Conservation (phyloP, 345 rosid species). For the Eucalyptus leucophloia region DNA sequence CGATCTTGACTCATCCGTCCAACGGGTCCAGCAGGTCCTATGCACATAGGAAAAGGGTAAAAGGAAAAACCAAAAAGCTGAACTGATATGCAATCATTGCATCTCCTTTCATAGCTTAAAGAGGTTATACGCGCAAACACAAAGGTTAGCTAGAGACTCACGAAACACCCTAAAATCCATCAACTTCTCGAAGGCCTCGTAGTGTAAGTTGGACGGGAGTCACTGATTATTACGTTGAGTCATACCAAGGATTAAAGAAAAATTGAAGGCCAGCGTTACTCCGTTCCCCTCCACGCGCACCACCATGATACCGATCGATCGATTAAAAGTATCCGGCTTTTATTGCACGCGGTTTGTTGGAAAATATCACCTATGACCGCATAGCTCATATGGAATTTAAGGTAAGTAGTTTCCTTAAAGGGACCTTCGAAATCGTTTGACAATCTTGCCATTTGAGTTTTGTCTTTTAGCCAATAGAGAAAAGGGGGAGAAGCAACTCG, state of each 20-base stretch:
- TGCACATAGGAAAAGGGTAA: background rate
- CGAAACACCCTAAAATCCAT: background rate
- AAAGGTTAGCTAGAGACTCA: background rate
- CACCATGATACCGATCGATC: background rate
- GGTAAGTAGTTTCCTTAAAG: background rate
- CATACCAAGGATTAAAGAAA: background rate
- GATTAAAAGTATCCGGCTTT: background rate
- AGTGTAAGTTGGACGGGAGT: background rate
- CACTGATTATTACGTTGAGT: background rate
- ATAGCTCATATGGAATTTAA: background rate
- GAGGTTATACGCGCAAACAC: background rate
- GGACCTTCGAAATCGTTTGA: background rate
- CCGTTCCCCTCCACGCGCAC: background rate
- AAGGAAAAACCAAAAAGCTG: background rate
- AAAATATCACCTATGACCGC: background rate
- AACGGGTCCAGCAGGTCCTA: background rate
- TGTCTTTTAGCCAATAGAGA: too few species aligned
- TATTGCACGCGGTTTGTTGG: background rate
- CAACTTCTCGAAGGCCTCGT: background rate
- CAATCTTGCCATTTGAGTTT: too few species aligned
- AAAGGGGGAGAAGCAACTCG: background rate
- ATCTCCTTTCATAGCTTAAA: background rate
- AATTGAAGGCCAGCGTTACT: background rate
- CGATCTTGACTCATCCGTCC: fast-evolving
- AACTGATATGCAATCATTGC: background rate